Evolutionary conservation across 2,329 filamentous ascomycete genomes (phyloP).

Genomic region (Trichoderma oligosporum): DNA sequence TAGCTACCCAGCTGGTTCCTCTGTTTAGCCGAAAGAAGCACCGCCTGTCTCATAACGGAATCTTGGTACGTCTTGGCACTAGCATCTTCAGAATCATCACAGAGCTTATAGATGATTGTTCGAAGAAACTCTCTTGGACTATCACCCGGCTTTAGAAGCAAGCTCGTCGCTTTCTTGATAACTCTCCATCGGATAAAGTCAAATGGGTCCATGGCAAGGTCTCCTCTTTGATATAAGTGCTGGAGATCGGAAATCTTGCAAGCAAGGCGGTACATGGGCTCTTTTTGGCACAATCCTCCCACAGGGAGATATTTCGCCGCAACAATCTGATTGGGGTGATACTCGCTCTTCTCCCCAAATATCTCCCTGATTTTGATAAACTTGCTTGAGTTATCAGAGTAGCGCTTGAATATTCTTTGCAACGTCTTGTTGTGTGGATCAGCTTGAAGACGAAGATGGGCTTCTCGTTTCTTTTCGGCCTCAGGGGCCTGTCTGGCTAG

Average conservation of each 20-base stretch:
- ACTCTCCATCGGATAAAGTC: conserved; percentile 39
- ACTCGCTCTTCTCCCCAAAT: conserved; percentile 29
- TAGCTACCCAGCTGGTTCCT: conserved; percentile 18
- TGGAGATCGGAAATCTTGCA: conserved; percentile 34
- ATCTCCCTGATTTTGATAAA: conserved; percentile 35
- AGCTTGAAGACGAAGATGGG: background rate
- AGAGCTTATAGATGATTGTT: conserved; percentile 21
- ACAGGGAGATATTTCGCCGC: conserved; percentile 32
- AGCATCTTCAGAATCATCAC: conserved; percentile 2
- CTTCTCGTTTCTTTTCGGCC: conserved; percentile 22
- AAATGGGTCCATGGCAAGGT: conserved; percentile 36
- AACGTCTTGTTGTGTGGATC: conserved; percentile 20
- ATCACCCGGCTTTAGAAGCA: conserved; percentile 6
- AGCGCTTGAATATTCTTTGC: conserved; percentile 24
- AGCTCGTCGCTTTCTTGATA: conserved; percentile 20
- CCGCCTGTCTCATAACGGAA: conserved; percentile 28
- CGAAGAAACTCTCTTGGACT: conserved; percentile 19
- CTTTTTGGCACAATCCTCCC: conserved; percentile 33
- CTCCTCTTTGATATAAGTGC: conserved; percentile 24
- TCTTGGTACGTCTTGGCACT: conserved; percentile 25
- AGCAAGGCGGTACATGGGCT: conserved; percentile 36
- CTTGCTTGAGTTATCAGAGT: conserved; percentile 33
- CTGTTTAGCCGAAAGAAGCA: conserved; percentile 28
- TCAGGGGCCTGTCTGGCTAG: conserved; percentile 28
- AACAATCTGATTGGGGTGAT: conserved; percentile 39